These are phyloP conservation scores for Melampsora medusae DNA, from an alignment of 1,284 basidiomycete genomes.

Conservation along the genomic window DNA sequence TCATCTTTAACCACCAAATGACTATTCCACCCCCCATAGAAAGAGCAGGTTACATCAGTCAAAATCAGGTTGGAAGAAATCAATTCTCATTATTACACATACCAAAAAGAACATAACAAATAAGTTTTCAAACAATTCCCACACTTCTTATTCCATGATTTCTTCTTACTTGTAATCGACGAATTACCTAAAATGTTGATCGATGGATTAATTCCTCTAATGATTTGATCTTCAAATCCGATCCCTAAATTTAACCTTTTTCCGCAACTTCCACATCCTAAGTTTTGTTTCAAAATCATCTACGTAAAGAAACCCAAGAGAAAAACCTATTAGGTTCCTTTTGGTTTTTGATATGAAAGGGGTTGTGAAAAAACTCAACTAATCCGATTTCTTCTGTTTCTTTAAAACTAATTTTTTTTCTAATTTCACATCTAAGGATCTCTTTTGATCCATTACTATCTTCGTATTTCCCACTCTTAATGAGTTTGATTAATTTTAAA, in stretches of 20 bases:
- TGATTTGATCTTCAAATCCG: constrained; percentile 9
- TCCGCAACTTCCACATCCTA: constrained; percentile 26
- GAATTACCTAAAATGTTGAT: background rate
- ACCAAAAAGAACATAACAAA: constrained; percentile 38
- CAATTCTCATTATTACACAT: background rate
- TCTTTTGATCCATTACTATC: no score
- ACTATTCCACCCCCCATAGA: background rate
- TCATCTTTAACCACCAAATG: constrained; percentile 27
- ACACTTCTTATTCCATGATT: constrained; percentile 1
- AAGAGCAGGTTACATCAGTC: no score
- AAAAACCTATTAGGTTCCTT: background rate
- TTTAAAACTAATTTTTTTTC: background rate
- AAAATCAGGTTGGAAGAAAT: no score
- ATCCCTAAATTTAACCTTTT: constrained; percentile 20
- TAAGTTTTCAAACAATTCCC: constrained; percentile 16
- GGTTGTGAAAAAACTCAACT: background rate
- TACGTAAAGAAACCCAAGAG: background rate
- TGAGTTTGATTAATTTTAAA: background rate
- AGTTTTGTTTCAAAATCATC: constrained; percentile 26
- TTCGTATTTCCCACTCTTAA: no score
- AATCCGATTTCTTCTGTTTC: background rate
- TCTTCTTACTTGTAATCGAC: constrained; percentile 21
- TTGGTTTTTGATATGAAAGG: background rate
- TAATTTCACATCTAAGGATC: background rate
- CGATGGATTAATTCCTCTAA: background rate